Percentiles rank a stretch among this genome's conserved stretches.
phyloP scores from a whole-genome alignment of 2,329 filamentous ascomycete genomes.

The Paracorniculantispora psalliotae region DNA sequence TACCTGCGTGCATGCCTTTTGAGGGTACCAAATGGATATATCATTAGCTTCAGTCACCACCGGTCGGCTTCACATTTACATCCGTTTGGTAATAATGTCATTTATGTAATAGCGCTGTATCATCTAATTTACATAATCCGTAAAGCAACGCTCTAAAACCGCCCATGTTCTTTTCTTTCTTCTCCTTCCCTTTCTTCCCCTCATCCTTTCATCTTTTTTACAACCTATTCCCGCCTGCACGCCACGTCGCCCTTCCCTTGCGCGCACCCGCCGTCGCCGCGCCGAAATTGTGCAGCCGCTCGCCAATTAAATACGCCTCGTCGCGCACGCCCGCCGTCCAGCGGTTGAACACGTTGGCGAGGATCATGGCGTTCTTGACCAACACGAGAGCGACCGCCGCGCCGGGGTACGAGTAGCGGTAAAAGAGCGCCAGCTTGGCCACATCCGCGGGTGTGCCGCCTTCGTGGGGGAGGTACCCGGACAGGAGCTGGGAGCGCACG shows the following conservation, averaged over 20 bases:
- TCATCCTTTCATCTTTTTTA: conserved; percentile 17
- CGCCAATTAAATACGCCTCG: conserved; percentile 93
- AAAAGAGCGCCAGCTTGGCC: conserved; percentile 34
- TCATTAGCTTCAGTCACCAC: too few species aligned
- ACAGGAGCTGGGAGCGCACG: conserved; percentile 24
- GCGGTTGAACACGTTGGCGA: conserved; percentile 58
- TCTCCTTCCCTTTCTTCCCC: too few species aligned
- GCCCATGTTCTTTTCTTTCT: too few species aligned
- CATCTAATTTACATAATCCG: too few species aligned
- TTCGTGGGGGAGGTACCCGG: background rate
- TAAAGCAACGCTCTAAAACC: too few species aligned
- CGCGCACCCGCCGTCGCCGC: conserved; percentile 34
- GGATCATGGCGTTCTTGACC: conserved; percentile 39
- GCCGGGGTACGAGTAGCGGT: conserved; percentile 66
- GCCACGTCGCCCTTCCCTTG: conserved; percentile 33
- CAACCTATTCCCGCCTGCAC: conserved; percentile 28
- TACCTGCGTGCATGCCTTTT: too few species aligned
- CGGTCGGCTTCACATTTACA: too few species aligned
- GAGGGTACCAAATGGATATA: too few species aligned
- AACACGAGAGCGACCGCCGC: conserved; percentile 46
- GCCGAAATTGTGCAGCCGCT: conserved; percentile 91
- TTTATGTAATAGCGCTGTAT: too few species aligned
- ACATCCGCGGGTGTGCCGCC: conserved; percentile 24
- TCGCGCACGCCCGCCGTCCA: conserved; percentile 84
- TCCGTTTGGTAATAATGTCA: too few species aligned